Evolutionary conservation across 169 alveolate species (phyloP).

Genomic region (Plasmodium malariae): DNA sequence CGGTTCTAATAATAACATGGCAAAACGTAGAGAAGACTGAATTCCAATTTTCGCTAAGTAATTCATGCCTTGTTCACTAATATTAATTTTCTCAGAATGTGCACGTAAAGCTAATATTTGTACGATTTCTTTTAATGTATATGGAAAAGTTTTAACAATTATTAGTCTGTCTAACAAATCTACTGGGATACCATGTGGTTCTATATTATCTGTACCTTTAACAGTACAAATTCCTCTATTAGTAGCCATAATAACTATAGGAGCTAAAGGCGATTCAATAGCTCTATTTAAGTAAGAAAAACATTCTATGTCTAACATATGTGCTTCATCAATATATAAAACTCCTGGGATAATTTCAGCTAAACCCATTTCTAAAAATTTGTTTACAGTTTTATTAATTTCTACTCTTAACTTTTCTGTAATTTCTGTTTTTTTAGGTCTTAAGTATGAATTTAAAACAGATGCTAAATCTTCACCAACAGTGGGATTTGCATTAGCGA

Average conservation of each 20-base stretch:
- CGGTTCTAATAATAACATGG: conserved; percentile 97
- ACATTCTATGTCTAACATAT: conserved; percentile 99
- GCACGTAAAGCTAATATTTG: conserved; percentile 97
- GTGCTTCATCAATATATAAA: conserved; percentile 99
- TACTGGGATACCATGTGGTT: conserved; percentile 99
- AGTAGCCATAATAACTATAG: conserved; percentile 99
- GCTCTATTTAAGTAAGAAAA: conserved; percentile 99
- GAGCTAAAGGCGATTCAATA: conserved; percentile 98
- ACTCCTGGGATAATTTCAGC: conserved; percentile 99
- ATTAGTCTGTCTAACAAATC: conserved; percentile 99
- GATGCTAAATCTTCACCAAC: conserved; percentile 97
- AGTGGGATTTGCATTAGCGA: conserved; percentile 99
- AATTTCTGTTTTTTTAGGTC: conserved; percentile 99
- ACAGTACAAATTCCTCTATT: conserved; percentile 98
- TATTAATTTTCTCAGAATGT: conserved; percentile 95
- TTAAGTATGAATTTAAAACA: conserved; percentile 96
- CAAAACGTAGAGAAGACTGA: conserved; percentile 96
- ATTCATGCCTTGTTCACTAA: conserved; percentile 97
- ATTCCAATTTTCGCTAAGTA: conserved; percentile 97
- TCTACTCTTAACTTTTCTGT: conserved; percentile 99
- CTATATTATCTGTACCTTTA: conserved; percentile 98
- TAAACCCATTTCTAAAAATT: conserved; percentile 97
- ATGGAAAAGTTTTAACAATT: conserved; percentile 98
- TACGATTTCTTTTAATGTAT: conserved; percentile 81
- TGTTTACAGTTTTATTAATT: conserved; percentile 98